phyloP scores from a whole-genome alignment of 1,284 basidiomycete species.

The Golubevia sp. region DNA sequence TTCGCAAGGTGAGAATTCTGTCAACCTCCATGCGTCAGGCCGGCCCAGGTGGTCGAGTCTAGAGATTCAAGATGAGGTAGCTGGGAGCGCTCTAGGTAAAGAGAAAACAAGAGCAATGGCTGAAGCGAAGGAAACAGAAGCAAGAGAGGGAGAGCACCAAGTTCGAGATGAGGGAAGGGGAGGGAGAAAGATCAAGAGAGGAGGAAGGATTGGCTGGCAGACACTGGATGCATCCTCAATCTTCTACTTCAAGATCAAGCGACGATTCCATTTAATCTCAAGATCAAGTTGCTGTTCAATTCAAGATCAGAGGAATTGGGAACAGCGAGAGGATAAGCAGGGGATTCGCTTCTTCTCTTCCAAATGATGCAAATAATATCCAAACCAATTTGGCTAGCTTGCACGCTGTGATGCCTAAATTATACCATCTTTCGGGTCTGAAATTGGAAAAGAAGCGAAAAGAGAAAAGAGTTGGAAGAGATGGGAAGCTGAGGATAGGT shows the following conservation, averaged over 20 bases:
- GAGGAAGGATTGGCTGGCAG: no score
- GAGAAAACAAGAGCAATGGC: neutral
- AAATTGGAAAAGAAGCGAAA: no score
- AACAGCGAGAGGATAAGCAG: no score
- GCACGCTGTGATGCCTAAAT: slow-evolving; percentile 76
- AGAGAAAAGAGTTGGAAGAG: no score
- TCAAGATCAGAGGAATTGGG: no score
- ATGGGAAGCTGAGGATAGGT: neutral
- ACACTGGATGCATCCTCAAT: no score
- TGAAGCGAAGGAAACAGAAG: neutral
- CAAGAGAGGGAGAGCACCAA: neutral
- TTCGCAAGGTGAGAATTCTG: slow-evolving; percentile 81
- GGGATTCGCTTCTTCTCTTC: no score
- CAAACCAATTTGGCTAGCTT: slow-evolving; percentile 61
- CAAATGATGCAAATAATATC: slow-evolving; percentile 81
- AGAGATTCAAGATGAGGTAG: neutral
- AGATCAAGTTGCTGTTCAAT: no score
- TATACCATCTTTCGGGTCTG: slow-evolving; percentile 99
- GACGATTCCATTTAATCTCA: no score
- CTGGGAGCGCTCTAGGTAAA: slow-evolving; percentile 3
- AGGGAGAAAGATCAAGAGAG: no score
- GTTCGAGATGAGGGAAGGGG: no score
- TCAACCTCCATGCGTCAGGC: slow-evolving; percentile 4
- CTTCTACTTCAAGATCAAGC: no score
- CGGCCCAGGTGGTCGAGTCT: neutral